Conservation (phyloP, 176 grass and related monocot genomes). For the Oryza brachyantha region DNA sequence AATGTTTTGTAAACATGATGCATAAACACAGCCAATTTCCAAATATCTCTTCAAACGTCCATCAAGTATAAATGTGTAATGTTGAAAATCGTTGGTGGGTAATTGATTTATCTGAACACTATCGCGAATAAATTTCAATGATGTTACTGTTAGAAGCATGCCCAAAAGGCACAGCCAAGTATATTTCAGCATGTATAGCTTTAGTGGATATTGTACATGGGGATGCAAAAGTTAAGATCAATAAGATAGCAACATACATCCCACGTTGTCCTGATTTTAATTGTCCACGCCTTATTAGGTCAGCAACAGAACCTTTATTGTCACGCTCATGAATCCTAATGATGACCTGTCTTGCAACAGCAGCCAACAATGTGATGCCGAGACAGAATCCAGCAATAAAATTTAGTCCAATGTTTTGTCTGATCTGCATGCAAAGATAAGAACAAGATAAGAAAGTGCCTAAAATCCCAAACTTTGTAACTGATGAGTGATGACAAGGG, state of each 20-base stretch:
- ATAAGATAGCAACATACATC: constrained; percentile 55
- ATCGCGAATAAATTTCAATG: not conserved
- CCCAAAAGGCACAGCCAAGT: not conserved
- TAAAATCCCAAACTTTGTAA: not conserved
- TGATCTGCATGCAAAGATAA: constrained; percentile 49
- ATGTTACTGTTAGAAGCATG: not conserved
- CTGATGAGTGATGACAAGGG: not conserved
- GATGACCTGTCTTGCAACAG: constrained; percentile 54
- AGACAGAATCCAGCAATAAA: constrained; percentile 53
- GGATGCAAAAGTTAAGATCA: constrained; percentile 22
- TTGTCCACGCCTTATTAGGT: constrained; percentile 89
- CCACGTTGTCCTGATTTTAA: constrained; percentile 84
- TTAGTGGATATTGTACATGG: not conserved
- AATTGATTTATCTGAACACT: not conserved
- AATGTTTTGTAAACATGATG: constrained; percentile 11
- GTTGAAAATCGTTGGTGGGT: not conserved
- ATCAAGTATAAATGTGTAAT: not conserved
- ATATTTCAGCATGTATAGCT: not conserved
- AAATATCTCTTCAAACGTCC: not conserved
- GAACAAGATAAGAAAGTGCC: not conserved
- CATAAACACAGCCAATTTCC: not conserved
- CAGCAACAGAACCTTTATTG: constrained; percentile 82
- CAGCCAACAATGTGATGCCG: constrained; percentile 51
- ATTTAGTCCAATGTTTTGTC: constrained; percentile 41
- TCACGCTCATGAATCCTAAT: constrained; percentile 38